phyloP scores from a whole-genome alignment of 1,139 yeast genomes.

The Sugiyamaella castrensis region DNA sequence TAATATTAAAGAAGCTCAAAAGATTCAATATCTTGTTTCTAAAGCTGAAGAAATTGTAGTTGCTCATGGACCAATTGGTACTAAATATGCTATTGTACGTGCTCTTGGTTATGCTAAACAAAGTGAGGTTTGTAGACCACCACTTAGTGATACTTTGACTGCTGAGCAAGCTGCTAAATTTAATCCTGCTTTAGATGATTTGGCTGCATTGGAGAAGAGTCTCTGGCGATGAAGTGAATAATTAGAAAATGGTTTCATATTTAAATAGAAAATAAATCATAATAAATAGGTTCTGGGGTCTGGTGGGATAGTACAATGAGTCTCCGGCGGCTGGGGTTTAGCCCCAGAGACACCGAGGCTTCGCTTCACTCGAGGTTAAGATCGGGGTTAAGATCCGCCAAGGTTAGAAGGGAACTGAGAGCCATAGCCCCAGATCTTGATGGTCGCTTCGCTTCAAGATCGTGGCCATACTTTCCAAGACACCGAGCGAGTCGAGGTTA shows the following conservation, averaged over 20 bases:
- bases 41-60: constrained; percentile 45
- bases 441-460: no score
- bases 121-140: constrained; percentile 26
- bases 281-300: no score
- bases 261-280: no score
- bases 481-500: no score
- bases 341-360: background rate
- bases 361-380: no score
- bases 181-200: constrained; percentile 23
- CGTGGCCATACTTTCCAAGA: no score
- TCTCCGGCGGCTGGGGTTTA: background rate
- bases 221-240: constrained; percentile 15
- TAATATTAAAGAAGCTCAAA: constrained; percentile 42
- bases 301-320: background rate
- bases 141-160: constrained; percentile 24
- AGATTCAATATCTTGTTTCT: constrained; percentile 43
- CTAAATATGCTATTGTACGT: constrained; percentile 42
- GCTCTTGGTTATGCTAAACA: constrained; percentile 41
- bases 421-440: no score
- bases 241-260: no score
- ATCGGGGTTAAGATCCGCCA: no score
- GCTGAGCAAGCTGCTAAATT: constrained; percentile 20
- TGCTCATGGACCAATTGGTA: constrained; percentile 46
- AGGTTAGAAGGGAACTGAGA: no score
- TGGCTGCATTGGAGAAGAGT: constrained; percentile 26